Conservation (phyloP, 805 yeast genomes). For the Yarrowia porcina region DNA sequence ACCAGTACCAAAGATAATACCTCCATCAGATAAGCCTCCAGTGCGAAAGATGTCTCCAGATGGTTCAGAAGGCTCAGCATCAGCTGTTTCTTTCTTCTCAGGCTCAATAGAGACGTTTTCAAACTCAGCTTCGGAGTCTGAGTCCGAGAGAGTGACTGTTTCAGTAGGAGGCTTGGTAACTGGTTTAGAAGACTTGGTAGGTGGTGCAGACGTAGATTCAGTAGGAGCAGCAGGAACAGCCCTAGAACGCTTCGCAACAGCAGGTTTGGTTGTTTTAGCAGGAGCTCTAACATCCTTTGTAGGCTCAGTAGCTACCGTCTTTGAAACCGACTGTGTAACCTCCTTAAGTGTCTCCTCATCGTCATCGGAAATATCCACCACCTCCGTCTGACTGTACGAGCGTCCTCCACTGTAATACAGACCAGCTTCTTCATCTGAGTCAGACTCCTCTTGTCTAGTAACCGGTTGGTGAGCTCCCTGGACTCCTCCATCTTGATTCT, state of each 20-base stretch:
- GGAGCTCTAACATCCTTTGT: too few species aligned
- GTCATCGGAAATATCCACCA: neutral
- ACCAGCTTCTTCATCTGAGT: constrained; percentile 8
- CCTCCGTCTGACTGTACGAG: neutral
- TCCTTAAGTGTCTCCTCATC: neutral
- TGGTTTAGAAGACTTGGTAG: neutral
- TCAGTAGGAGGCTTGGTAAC: neutral
- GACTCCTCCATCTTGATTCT: neutral
- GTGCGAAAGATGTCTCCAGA: neutral
- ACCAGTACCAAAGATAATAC: neutral
- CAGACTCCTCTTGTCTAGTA: neutral
- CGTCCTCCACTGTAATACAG: neutral
- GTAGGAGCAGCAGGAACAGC: too few species aligned
- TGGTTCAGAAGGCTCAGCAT: neutral
- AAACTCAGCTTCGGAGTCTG: constrained; percentile 7
- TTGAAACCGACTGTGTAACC: too few species aligned
- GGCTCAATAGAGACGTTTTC: neutral
- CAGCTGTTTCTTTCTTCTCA: neutral
- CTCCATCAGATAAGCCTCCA: neutral
- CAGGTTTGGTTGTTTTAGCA: too few species aligned
- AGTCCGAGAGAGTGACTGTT: neutral
- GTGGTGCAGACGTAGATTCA: too few species aligned
- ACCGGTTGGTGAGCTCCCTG: neutral
- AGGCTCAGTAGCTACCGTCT: too few species aligned
- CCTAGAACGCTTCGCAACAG: too few species aligned